Evolutionary conservation across 2,329 filamentous ascomycete species (phyloP).

Genomic region (Metarhizium album): DNA sequence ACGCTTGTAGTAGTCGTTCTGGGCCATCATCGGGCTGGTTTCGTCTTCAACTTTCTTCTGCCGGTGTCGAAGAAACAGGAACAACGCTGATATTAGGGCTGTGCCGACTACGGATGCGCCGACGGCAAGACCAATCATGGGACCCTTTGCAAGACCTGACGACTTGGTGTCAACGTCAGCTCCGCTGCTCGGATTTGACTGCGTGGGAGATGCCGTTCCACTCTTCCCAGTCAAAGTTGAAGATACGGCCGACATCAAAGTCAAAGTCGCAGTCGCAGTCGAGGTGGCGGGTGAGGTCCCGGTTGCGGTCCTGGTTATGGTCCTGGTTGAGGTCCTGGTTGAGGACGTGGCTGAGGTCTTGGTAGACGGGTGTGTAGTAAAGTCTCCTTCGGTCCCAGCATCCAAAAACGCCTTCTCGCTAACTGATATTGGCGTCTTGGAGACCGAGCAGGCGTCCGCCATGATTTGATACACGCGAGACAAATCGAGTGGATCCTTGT

Average conservation of each 20-base stretch:
- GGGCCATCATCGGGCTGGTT: constrained; percentile 20
- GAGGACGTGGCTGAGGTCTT: constrained; percentile 25
- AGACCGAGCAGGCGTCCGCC: constrained; percentile 30
- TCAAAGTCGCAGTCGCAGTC: constrained; percentile 1
- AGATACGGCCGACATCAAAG: constrained; percentile 1
- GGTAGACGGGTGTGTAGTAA: constrained; percentile 1
- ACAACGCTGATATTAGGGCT: constrained; percentile 13
- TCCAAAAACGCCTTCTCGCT: constrained; percentile 29
- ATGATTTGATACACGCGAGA: constrained; percentile 32
- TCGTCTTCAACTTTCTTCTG: constrained; percentile 17
- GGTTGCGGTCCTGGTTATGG: constrained; percentile 4
- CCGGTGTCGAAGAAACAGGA: constrained; percentile 19
- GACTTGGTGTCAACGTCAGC: not conserved
- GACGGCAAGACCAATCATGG: constrained; percentile 29
- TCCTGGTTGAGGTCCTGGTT: constrained; percentile 24
- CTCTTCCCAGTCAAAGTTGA: not conserved
- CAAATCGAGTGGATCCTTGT: constrained; percentile 23
- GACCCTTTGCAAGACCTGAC: constrained; percentile 21
- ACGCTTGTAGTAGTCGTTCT: constrained; percentile 8
- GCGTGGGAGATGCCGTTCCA: not conserved
- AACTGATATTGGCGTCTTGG: constrained; percentile 32
- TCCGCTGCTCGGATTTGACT: not conserved
- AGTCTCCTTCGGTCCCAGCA: constrained; percentile 7
- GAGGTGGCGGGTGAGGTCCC: constrained; percentile 4
- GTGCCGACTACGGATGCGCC: constrained; percentile 23